These are phyloP conservation scores for Geosmithia putterillii DNA, from an alignment of 2,329 filamentous ascomycete species.

Conservation along the genomic window DNA sequence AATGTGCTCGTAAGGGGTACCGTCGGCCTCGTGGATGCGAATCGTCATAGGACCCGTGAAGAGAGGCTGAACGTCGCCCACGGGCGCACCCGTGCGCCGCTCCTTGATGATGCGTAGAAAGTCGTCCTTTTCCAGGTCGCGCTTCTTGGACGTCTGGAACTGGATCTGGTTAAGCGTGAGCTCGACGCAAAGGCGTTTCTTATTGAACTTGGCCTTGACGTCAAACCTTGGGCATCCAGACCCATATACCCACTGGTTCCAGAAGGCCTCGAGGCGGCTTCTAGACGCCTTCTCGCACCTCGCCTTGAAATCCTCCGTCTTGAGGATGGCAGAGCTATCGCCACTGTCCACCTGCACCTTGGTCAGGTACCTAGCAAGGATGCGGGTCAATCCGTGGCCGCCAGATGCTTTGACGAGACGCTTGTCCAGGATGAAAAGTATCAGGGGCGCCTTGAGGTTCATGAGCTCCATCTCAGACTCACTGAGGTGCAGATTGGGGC, in stretches of 20 bases:
- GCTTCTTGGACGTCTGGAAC: constrained; percentile 28
- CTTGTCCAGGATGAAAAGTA: constrained; percentile 88
- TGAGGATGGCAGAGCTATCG: constrained; percentile 59
- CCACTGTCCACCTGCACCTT: constrained; percentile 60
- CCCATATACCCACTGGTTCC: constrained; percentile 83
- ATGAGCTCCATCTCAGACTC: constrained; percentile 84
- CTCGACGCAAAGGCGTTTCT: constrained; percentile 91
- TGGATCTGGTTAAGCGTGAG: constrained; percentile 76
- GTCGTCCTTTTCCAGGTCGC: constrained; percentile 51
- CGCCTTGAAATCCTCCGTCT: constrained; percentile 63
- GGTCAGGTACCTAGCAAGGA: constrained; percentile 75
- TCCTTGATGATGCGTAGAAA: constrained; percentile 84
- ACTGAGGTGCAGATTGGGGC: constrained; percentile 65
- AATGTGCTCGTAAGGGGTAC: constrained; percentile 96
- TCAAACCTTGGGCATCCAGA: constrained; percentile 82
- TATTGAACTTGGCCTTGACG: constrained; percentile 86
- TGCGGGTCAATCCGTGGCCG: constrained; percentile 72
- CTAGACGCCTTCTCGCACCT: constrained; percentile 83
- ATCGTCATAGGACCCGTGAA: constrained; percentile 98
- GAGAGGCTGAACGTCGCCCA: constrained; percentile 58
- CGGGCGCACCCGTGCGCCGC: constrained; percentile 54
- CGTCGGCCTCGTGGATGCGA: constrained; percentile 93
- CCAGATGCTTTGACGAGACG: constrained; percentile 73
- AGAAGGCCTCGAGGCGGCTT: constrained; percentile 78
- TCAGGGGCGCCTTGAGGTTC: constrained; percentile 76